These are phyloP conservation scores for Arthrobotrys pseudoclavata DNA, from an alignment of 2,329 filamentous ascomycete species.

Conservation along the genomic window DNA sequence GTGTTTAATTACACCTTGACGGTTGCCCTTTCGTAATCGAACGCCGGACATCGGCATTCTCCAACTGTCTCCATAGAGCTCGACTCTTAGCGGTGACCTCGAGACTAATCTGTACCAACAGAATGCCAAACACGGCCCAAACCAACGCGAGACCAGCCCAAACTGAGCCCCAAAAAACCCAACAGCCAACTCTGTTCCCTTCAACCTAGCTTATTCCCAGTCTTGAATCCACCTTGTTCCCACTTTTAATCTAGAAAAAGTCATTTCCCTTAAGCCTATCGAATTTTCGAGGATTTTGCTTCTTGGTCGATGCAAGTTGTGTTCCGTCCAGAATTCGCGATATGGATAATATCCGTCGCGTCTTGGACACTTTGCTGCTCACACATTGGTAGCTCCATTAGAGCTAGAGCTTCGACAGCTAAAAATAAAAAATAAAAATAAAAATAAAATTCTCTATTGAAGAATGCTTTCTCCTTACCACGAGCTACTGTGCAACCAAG, in stretches of 20 bases:
- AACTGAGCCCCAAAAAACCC: neutral
- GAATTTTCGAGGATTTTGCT: neutral
- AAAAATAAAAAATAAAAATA: neutral
- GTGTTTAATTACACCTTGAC: neutral
- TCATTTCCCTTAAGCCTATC: neutral
- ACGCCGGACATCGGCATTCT: slow-evolving; percentile 12
- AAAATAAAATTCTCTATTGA: neutral
- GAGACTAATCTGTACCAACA: neutral
- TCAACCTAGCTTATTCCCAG: neutral
- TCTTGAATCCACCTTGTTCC: neutral
- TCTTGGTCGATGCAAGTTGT: neutral
- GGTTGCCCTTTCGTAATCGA: slow-evolving; percentile 9
- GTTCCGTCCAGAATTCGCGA: neutral
- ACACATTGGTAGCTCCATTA: neutral
- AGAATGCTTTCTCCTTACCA: neutral
- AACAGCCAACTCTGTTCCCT: neutral
- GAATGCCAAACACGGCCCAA: neutral
- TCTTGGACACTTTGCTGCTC: neutral
- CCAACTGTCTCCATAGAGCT: slow-evolving; percentile 2
- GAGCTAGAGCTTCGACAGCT: neutral
- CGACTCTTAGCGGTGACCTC: slow-evolving; percentile 1
- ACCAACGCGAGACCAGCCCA: slow-evolving; percentile 4
- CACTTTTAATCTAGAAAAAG: neutral
- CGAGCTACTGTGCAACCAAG: neutral
- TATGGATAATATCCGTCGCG: neutral